Conservation (phyloP, 2,329 filamentous ascomycete genomes). For the Emericellopsis atlantica region DNA sequence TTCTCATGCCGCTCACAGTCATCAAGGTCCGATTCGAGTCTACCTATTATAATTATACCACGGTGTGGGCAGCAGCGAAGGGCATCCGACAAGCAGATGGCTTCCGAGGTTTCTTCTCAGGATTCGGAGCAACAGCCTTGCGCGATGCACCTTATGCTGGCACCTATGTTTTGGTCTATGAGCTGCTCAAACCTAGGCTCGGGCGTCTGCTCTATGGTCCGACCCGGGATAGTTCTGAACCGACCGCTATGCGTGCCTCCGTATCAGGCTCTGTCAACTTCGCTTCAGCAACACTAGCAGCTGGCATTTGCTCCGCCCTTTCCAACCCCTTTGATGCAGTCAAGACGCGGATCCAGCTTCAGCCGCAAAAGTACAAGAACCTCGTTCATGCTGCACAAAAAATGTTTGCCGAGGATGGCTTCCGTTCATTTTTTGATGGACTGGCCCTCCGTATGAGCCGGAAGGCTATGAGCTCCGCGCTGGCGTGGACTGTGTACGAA, state of each 20-base stretch:
- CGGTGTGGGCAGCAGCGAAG: slow-evolving; percentile 55
- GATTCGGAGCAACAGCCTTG: slow-evolving; percentile 86
- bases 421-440: slow-evolving; percentile 73
- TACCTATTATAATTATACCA: slow-evolving; percentile 71
- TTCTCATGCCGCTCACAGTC: slow-evolving; percentile 92
- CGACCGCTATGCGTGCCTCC: slow-evolving; percentile 13
- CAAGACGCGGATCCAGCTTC: slow-evolving; percentile 88
- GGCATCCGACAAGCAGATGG: slow-evolving; percentile 69
- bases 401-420: slow-evolving; percentile 74
- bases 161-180: slow-evolving; percentile 88
- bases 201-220: slow-evolving; percentile 7
- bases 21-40: slow-evolving; percentile 96
- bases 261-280: slow-evolving; percentile 65
- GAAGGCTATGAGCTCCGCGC: slow-evolving; percentile 85
- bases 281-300: slow-evolving; percentile 66
- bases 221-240: too few relatives aligned
- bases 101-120: slow-evolving; percentile 75
- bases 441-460: slow-evolving; percentile 75
- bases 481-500: slow-evolving; percentile 96
- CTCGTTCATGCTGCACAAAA: slow-evolving; percentile 62
- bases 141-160: slow-evolving; percentile 95
- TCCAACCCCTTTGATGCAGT: slow-evolving; percentile 96
- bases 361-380: slow-evolving; percentile 72
- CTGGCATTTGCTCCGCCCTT: slow-evolving; percentile 69
- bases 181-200: slow-evolving; percentile 61